Percentiles rank a stretch among this genome's conserved stretches.
Evolutionary conservation across 305 asterid species (phyloP).

Genomic region (Stenogyne calaminthoides): DNA sequence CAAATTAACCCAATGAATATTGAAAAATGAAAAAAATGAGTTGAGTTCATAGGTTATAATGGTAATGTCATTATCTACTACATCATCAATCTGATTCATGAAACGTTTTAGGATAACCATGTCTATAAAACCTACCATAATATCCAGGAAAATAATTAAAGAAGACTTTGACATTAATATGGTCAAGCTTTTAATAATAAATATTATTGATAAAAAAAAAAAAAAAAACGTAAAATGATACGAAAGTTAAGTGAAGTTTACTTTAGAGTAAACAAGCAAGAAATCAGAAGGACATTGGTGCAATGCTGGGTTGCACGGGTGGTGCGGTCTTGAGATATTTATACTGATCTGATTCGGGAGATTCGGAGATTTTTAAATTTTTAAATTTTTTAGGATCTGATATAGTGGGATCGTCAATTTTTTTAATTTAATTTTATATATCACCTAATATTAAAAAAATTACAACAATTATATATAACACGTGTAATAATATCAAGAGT

Average conservation of each 20-base stretch:
- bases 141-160: background rate
- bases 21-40: background rate
- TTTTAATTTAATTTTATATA: too few species aligned
- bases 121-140: background rate
- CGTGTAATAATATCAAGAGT: too few species aligned
- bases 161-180: constrained; percentile 21
- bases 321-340: too few species aligned
- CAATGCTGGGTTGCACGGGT: too few species aligned
- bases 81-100: background rate
- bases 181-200: constrained; percentile 18
- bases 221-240: constrained; percentile 29
- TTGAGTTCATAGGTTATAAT: background rate
- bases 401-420: too few species aligned
- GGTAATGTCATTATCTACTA: background rate
- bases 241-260: constrained; percentile 29
- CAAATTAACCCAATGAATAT: too few species aligned
- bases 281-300: constrained; percentile 21
- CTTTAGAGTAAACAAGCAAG: constrained; percentile 1
- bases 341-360: too few species aligned
- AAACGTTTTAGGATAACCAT: background rate
- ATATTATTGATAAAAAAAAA: constrained; percentile 24
- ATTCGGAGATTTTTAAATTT: too few species aligned
- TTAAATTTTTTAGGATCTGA: too few species aligned
- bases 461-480: too few species aligned
- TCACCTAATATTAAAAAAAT: too few species aligned